A percentile compares a stretch with the other conserved stretches of the same genome.
phyloP scores from a whole-genome alignment of 2,329 filamentous ascomycete genomes.

The Xylariaceae sp. region DNA sequence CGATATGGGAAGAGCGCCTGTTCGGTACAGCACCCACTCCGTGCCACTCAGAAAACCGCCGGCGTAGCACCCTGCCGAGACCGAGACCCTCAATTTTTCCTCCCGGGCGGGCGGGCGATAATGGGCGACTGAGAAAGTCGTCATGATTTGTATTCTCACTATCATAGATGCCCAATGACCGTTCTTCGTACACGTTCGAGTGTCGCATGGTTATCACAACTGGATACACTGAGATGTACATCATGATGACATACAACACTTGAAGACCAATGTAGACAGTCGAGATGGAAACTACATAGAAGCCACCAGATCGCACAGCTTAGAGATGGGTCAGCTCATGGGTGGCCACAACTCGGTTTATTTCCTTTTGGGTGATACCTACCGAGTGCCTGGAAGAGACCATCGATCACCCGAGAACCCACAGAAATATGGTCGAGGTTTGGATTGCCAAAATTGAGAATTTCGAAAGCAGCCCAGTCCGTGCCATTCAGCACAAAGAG shows the following conservation, averaged over 20 bases:
- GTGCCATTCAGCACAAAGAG: slow-evolving; percentile 57
- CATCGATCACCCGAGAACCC: slow-evolving; percentile 56
- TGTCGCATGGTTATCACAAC: slow-evolving; percentile 50
- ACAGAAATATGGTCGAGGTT: slow-evolving; percentile 48
- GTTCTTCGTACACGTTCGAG: slow-evolving; percentile 61
- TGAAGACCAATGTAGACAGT: slow-evolving; percentile 46
- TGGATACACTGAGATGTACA: slow-evolving; percentile 47
- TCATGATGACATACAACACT: slow-evolving; percentile 47
- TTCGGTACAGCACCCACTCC: slow-evolving; percentile 25
- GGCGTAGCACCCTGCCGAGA: slow-evolving; percentile 19
- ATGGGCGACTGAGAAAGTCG: slow-evolving; percentile 8
- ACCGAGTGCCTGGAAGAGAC: slow-evolving; percentile 61
- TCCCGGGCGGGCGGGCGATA: slow-evolving; percentile 15
- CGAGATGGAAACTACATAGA: slow-evolving; percentile 60
- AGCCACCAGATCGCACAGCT: slow-evolving; percentile 62
- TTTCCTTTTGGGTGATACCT: slow-evolving; percentile 16
- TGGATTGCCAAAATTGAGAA: slow-evolving; percentile 61
- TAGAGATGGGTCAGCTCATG: neutral
- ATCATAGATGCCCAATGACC: slow-evolving; percentile 48
- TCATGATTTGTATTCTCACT: slow-evolving; percentile 18
- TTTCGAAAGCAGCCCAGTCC: slow-evolving; percentile 63
- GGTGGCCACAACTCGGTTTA: neutral
- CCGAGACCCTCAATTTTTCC: slow-evolving; percentile 7
- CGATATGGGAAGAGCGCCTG: slow-evolving; percentile 1
- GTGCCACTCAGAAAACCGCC: slow-evolving; percentile 24